Evolutionary conservation across 331 rosid genomes (phyloP), one percentile per base, ranked within the genome.

Genomic region (Rosa hybrid): DNA sequence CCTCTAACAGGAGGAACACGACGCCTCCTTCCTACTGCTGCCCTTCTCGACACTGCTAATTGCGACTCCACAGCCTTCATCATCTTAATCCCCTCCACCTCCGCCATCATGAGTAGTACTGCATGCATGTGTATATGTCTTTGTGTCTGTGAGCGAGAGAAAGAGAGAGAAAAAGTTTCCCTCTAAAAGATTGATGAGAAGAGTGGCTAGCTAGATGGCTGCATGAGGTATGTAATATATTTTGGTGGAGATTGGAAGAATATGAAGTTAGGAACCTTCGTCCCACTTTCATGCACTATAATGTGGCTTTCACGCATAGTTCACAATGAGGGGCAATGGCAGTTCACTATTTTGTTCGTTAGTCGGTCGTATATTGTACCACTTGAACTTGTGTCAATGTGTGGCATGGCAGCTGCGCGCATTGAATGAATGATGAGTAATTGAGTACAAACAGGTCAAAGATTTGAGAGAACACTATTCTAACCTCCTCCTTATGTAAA

Each of bases 211-310:
- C 21, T 30, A 34, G 76, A 4, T 25, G 57, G 76, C 30, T 60
- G 46, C 46, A 44, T 44, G 49, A 50, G 60, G 25, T 8, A 30
- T 48, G 27, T n/a, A 20, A 18, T 25, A 50, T 27, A 27, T 25
- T 27, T 72, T 27, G 76, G 46, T 5, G 42, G 73, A 68, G 27
- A 68, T 9, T 12, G 49, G 73, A 65, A 16, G 71, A 38, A 13
- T 18, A 2, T 11, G 48, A 38, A 39, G 70, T 17, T 2, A 84
- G 92, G 95, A 91, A 91, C 84, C 83, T 91, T 91, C 95, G 85
- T 77, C 81, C 84, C 77, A 69, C 83, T 63, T 72, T 83, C 86
- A 74, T 82, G 60, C 41, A 60, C 57, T 68, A 10, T 42, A 64
- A 11, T 75, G 27, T 46, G 44, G 48, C n/a, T 51, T 57, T 11